Base-by-base conservation (phyloP, 208 protist species). In the Lotmaria passim region DNA sequence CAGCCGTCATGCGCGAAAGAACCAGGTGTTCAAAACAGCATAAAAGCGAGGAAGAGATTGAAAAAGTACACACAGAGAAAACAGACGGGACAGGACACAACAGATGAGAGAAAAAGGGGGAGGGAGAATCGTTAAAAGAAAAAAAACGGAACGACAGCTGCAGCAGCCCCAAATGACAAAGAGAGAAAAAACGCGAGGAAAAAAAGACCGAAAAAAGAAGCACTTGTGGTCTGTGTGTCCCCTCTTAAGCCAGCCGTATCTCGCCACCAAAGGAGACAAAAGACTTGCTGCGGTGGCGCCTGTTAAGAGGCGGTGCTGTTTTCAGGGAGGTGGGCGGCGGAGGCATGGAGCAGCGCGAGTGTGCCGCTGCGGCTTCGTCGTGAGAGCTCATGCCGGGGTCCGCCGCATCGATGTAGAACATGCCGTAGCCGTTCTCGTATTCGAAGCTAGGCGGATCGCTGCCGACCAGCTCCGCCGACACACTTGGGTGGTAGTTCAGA, bases 181-280 rank as follows among this genome's bases (percentile, higher is more conserved):
- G n/a, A n/a, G n/a, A n/a, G n/a, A n/a, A n/a, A n/a, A n/a, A n/a
- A n/a, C n/a, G n/a, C n/a, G n/a, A n/a, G n/a, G 31, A 41, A 30
- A 38, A 31, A 50, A 48, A 46, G 23, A n/a, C n/a, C n/a, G n/a
- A 48, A 30, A 39, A 30, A 33, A 23, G 26, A 31, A 46, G 19
- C 14, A 33, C 30, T 21, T 12, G 19, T 7, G 8, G 39, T 31
- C 33, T 28, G 44, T 46, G 44, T 31, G 21, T 11, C 14, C 43
- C n/a, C n/a, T n/a, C n/a, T n/a, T 65, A 65, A 12, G 46, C 39
- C 59, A 65, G 43, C 14, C 59, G 59, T 23, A 65, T 46, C 30
- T 65, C 59, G 19, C 59, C 59, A 30, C 43, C 43, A 34, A 65
- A 65, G 0, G 59, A 65, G 26, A 65, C 59, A 50, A 65, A 55